A percentile compares a stretch with the other conserved stretches of the same genome.
Conservation (phyloP, 768 basidiomycete species). For the Leccinellum luteum region DNA sequence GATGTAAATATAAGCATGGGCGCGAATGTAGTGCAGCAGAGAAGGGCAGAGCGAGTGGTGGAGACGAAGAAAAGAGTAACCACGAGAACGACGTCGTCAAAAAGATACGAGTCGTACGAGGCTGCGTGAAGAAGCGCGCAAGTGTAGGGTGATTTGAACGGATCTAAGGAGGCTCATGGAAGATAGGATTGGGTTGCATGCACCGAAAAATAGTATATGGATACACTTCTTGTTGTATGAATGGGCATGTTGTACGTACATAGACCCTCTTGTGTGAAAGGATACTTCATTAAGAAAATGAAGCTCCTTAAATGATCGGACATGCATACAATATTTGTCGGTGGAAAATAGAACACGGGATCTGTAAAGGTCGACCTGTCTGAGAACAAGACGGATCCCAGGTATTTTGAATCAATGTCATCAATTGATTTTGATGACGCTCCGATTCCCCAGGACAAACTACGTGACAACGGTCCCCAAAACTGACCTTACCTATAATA, state of each 20-base stretch:
- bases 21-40: not conserved
- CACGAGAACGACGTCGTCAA: slow-evolving; percentile 51
- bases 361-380: not conserved
- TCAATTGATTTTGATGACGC: not conserved
- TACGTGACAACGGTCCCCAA: not conserved
- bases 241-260: slow-evolving; percentile 2
- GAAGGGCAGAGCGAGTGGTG: slow-evolving; percentile 56
- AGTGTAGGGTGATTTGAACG: not conserved
- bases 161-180: not conserved
- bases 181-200: not conserved
- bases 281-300: no score
- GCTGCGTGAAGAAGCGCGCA: not conserved
- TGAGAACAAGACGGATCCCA: not conserved
- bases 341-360: no score
- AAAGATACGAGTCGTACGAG: slow-evolving; percentile 48
- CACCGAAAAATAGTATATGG: not conserved
- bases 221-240: not conserved
- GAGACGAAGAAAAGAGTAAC: slow-evolving; percentile 48
- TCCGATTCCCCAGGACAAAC: not conserved
- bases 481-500: not conserved
- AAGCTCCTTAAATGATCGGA: no score
- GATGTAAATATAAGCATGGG: not conserved
- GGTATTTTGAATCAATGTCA: not conserved
- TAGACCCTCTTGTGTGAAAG: not conserved
- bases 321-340: no score